Evolutionary conservation across 2,329 filamentous ascomycete species (phyloP), one percentile per base, ranked within the genome.

Genomic region (Ciborinia camelliae): DNA sequence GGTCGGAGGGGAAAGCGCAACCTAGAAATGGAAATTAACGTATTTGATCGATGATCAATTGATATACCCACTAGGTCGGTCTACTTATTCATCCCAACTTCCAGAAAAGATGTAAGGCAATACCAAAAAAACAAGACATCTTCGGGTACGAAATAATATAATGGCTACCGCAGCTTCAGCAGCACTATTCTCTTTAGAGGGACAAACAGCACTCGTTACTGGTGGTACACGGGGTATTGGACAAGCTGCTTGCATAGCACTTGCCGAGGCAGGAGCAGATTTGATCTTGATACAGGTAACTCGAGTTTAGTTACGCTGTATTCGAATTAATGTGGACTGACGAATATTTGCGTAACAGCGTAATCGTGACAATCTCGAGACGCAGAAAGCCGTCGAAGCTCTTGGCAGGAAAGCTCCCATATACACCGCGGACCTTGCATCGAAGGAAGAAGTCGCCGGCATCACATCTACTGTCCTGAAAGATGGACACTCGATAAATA

Each of bases 351-450:
- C 5, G 18, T n/a, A 32, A 32, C 65, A 76, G 74, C 70, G 74
- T 12, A 72, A 74, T 62, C 65, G 48, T 43, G 68, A 66, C 26
- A 71, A 74, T 51, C 68, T 66, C 15, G 66, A 76, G 45, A 93
- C 90, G 10, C 84, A 86, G 71, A 75, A 84, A 48, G 80, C 82
- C 15, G 82, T 93, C 72, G 83, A 86, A 73, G 79, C 82, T 47
- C 82, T 91, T 8, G 88, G 87, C 66, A 86, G 89, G 69, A 87
- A 84, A 74, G 86, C 83, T 52, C 79, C 77, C 64, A 86, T 92
- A 73, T 90, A 91, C 79, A 85, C 82, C 1, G 86, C 86, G 23
- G 90, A 94, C 77, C 85, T 93, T 32, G 80, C 86, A 47, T 86
- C 82, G 2, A 75, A 80, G n/a, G 72, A 78, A 26, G 84, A 86